Evolutionary conservation across 2,329 filamentous ascomycete species (phyloP).

Genomic region (Venturia effusa): DNA sequence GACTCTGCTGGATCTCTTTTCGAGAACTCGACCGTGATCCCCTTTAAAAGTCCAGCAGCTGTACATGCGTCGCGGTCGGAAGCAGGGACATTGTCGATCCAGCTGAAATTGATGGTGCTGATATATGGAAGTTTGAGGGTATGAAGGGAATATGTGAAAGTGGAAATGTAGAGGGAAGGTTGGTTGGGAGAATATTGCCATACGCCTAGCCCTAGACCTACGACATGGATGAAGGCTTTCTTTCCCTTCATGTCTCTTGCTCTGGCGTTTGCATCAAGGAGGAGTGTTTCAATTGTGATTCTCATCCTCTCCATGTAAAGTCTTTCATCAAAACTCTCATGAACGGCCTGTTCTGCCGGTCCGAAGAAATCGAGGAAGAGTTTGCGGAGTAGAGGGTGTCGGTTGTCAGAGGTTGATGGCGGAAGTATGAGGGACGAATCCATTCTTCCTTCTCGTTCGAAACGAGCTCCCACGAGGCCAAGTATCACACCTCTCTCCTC

Average conservation of each 20-base stretch:
- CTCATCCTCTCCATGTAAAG: slow-evolving; percentile 20
- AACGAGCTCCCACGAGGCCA: slow-evolving; percentile 22
- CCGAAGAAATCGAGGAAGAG: neutral
- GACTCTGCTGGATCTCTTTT: slow-evolving; percentile 20
- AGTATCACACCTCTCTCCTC: slow-evolving; percentile 21
- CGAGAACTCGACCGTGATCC: slow-evolving; percentile 19
- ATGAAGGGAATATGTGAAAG: slow-evolving; percentile 17
- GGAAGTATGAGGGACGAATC: slow-evolving; percentile 18
- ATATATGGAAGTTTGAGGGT: slow-evolving; percentile 15
- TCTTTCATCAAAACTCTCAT: slow-evolving; percentile 13
- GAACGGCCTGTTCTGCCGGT: neutral
- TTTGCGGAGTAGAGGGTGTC: neutral
- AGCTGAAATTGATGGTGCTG: slow-evolving; percentile 21
- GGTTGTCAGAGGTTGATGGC: slow-evolving; percentile 8
- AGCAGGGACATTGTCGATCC: slow-evolving; percentile 13
- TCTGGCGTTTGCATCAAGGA: slow-evolving; percentile 19
- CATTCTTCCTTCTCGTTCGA: slow-evolving; percentile 22
- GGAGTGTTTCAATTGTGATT: slow-evolving; percentile 21
- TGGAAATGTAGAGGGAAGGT: slow-evolving; percentile 17
- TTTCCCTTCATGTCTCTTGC: slow-evolving; percentile 14
- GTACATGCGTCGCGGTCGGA: neutral
- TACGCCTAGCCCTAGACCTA: slow-evolving; percentile 24
- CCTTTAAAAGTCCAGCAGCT: slow-evolving; percentile 11
- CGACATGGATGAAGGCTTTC: slow-evolving; percentile 20
- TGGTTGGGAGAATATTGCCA: slow-evolving; percentile 19